Evolutionary conservation across 2,329 filamentous ascomycete species (phyloP), one percentile per base, ranked within the genome.

Genomic region (Aspergillus fijiensis): DNA sequence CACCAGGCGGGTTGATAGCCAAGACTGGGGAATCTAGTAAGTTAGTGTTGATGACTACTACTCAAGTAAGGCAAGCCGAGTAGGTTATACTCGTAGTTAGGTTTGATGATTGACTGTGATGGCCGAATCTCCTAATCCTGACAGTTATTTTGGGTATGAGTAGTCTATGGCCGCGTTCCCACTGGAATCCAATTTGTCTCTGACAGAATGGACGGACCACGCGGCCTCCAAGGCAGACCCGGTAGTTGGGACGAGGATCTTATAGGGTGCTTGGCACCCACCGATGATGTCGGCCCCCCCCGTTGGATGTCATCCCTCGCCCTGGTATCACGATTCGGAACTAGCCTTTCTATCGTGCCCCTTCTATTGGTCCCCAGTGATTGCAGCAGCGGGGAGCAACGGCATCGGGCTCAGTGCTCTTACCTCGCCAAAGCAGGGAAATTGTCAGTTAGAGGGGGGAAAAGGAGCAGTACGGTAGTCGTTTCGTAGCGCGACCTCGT

Each of bases 251-350:
- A 49, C 29, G 23, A 29, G 5, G 42, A 19, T 49, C 53, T 31
- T 45, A 55, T 55, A 55, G 53, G 53, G 53, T 47, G 16, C 48
- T 49, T 27, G 5, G 48, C 53, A 55, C 53, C 52, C 53, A 55
- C 53, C 33, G 53, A 55, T 55, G 53, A 55, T 55, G 53, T 55
- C 53, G 39, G 39, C 39, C 39, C 39, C 19, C 39, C 16, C 39
- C 39, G 39, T 42, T 42, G 39, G 16, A 42, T 42, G 39, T 42
- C 39, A 42, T 42, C 10, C 39, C 14, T n/a, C 39, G 39, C 39
- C 16, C 39, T 42, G 39, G 39, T 42, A 42, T 42, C 39, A 42
- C 39, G 39, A 42, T 42, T 42, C 39, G 39, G 39, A 42, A 19
- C 39, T 42, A 42, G 39, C 39, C 39, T n/a, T 42, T 42, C 39